Conservation (phyloP, 2,329 filamentous ascomycete genomes). For the Calonectria hongkongensis region DNA sequence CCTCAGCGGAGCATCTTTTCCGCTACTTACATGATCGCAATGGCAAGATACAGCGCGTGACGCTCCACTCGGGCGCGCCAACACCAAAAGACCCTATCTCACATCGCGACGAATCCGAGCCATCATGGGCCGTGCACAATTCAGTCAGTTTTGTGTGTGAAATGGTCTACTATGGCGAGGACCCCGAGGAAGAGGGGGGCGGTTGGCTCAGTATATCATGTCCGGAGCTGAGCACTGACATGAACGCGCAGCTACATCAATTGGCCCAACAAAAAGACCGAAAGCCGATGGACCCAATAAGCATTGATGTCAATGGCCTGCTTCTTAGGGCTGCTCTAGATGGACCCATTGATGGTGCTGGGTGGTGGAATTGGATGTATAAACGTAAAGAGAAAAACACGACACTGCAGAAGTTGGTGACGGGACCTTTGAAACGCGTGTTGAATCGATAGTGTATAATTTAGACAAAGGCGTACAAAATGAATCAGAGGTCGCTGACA, state of each 20-base stretch:
- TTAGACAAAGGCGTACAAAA: too few species aligned
- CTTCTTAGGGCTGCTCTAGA: slow-evolving; percentile 28
- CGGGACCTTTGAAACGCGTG: too few species aligned
- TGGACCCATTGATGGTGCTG: slow-evolving; percentile 19
- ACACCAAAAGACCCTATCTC: too few species aligned
- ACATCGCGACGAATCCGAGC: background rate
- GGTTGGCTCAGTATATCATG: slow-evolving; percentile 29
- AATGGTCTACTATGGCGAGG: slow-evolving; percentile 6
- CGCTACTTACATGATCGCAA: slow-evolving; percentile 27
- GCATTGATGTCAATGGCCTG: slow-evolving; percentile 15
- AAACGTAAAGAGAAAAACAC: too few species aligned
- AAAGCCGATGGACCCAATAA: background rate
- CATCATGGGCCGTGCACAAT: slow-evolving; percentile 20
- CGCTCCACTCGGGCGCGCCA: slow-evolving; percentile 25
- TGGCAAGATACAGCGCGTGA: slow-evolving; percentile 29
- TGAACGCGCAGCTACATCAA: slow-evolving; percentile 26
- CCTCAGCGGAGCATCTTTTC: slow-evolving; percentile 25
- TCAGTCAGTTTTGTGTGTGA: slow-evolving; percentile 31
- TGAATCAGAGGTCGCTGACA: too few species aligned
- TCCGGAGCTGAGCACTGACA: slow-evolving; percentile 1
- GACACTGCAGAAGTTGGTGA: too few species aligned
- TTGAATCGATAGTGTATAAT: too few species aligned
- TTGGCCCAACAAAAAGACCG: slow-evolving; percentile 18
- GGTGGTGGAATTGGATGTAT: slow-evolving; percentile 26
- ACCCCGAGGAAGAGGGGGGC: background rate